Conservation (phyloP, 371 early-diverging fungal genomes). For the Mucor racemosus region DNA sequence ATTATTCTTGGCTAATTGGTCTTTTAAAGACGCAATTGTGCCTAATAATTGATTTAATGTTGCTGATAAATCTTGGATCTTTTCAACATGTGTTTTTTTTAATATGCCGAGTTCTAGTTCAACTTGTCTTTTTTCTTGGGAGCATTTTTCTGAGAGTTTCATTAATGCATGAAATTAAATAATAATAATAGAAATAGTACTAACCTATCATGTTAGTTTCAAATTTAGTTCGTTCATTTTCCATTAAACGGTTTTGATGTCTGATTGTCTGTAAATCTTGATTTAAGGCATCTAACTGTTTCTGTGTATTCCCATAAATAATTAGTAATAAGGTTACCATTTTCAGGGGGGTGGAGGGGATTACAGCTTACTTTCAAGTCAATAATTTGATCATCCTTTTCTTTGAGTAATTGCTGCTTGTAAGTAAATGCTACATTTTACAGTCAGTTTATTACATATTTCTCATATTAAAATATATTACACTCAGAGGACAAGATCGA, state of each 20-base stretch:
- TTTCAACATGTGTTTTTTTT: slow-evolving; percentile 42
- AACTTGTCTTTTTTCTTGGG: slow-evolving; percentile 35
- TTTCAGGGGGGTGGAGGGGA: too few relatives aligned
- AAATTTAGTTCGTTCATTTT: slow-evolving; percentile 41
- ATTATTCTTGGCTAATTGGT: slow-evolving; percentile 28
- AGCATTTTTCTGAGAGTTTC: slow-evolving; percentile 33
- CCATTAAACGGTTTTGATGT: slow-evolving; percentile 38
- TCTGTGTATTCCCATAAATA: slow-evolving; percentile 7
- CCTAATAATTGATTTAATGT: slow-evolving; percentile 32
- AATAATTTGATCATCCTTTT: slow-evolving; percentile 26
- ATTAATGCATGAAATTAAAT: neutral
- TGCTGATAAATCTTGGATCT: slow-evolving; percentile 36
- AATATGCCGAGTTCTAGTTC: slow-evolving; percentile 35
- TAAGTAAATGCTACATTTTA: neutral
- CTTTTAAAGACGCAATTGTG: slow-evolving; percentile 21
- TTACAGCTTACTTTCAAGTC: slow-evolving; percentile 12
- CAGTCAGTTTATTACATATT: neutral
- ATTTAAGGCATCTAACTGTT: slow-evolving; percentile 12
- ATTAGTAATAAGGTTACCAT: neutral
- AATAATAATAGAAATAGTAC: neutral
- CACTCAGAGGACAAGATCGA: slow-evolving; percentile 18
- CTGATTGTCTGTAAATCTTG: slow-evolving; percentile 28
- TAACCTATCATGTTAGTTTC: slow-evolving; percentile 38
- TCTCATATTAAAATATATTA: slow-evolving; percentile 12
- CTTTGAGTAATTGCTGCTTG: slow-evolving; percentile 18